Evolutionary conservation across 139 green algal species (phyloP), one percentile per base, ranked within the genome.

Genomic region (Coelastrella sp.): DNA sequence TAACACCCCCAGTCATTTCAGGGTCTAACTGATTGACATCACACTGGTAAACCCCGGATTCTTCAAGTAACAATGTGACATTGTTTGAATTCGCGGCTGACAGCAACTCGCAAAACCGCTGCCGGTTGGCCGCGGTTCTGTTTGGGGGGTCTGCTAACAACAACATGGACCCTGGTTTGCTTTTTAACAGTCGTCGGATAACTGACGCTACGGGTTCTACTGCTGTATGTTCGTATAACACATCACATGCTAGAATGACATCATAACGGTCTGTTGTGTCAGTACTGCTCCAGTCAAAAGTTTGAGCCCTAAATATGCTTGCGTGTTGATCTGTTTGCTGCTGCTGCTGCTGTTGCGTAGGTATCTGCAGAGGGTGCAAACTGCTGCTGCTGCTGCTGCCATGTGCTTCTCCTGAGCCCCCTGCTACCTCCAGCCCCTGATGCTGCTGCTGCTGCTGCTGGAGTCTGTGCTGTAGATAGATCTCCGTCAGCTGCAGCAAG

Each of bases 221-320:
- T 22, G 93, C 92, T 13, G 56, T 64, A 0, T 83, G 82, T 68
- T 97, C 94, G 74, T 97, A 97, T 85, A 97, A 90, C 76, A 97
- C 95, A 66, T 97, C 95, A 89, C 94, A 96, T 3, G 95, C 95
- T 4, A 97, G 90, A 66, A 96, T 87, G 3, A 96, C 93, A 59
- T 97, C 95, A 73, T 95, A 96, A 0, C 74, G 80, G n/a, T 85
- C 79, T 14, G 77, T 13, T 4, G 86, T 78, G 5, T 89, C 58
- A 7, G 32, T 22, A 64, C 81, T 66, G 13, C 59, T 92, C 95
- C 95, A 97, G 89, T 97, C 95, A 85, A 95, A 96, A 58, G 90
- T 58, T 6, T 85, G 79, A 7, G 92, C 92, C 8, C 92, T 73
- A 14, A 95, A 58, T 57, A 92, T 47, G 4, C 73, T 83, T 47